Base-by-base conservation (phyloP, 257 asterid species). In the Solanum corneliomulleri region DNA sequence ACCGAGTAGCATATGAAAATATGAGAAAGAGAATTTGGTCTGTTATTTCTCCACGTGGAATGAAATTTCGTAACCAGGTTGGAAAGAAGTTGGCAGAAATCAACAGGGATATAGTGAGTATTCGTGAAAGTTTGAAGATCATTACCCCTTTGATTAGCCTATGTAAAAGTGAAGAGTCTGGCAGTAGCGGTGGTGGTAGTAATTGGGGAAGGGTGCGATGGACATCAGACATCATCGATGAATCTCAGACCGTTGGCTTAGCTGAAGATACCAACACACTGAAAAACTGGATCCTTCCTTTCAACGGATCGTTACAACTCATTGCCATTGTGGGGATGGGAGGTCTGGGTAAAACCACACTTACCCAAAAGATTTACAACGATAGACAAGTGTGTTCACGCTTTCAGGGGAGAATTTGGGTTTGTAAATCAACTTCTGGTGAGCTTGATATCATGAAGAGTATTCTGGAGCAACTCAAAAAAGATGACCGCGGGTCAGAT, bases 331-430 rank as follows among this genome's bases (percentile, higher is more conserved):
- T 88, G 29, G 91, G 91, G 42, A 44, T 89, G 87, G 86, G 87
- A 33, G 91, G 91, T 14, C 31, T 89, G 39, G 91, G 91, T 6
- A 89, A 89, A 74, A 89, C 91, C n/a, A 89, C 91, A 41, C 88
- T 87, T 64, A 71, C 90, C 41, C 83, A 89, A 74, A 87, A 56
- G 86, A 74, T 89, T 15, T 87, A 60, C 82, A 85, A 66, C 3
- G 90, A 89, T 31, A 25, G 6, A 11, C 1, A 16, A 4, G 83
- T 85, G 12, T 33, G 64, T 29, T 66, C 14, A 1, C 83, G 31
- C 13, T 87, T 72, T 23, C 9, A 39, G 35, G 45, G 47, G 82
- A 89, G 25, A 70, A 86, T 88, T 11, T 89, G 89, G 90, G 56
- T 89, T 62, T 86, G 86, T 10, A 71, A 86, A 44, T 85, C 89